These are phyloP conservation scores for Yarrowia alimentaria DNA, from an alignment of 805 yeast species.

Conservation along the genomic window DNA sequence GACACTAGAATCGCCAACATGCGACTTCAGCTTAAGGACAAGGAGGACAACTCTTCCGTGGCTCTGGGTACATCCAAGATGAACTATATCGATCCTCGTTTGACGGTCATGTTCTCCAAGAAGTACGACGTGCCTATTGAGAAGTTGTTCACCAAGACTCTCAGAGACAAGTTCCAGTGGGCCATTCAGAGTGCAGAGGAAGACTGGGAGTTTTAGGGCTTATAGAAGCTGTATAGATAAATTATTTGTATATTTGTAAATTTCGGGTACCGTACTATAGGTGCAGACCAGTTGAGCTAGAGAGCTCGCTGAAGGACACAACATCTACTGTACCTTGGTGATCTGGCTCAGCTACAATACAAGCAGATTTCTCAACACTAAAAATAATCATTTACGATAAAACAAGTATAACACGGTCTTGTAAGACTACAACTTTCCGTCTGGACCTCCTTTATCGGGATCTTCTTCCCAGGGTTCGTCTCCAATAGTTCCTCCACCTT, in stretches of 20 bases:
- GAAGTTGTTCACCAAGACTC: conserved; percentile 83
- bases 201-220: conserved; percentile 70
- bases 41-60: conserved; percentile 90
- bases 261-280: neutral
- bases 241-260: conserved; percentile 16
- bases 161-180: conserved; percentile 92
- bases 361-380: too few relatives aligned
- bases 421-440: too few relatives aligned
- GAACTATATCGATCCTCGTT: conserved; percentile 92
- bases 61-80: conserved; percentile 90
- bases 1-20: conserved; percentile 70
- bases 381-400: too few relatives aligned
- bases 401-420: too few relatives aligned
- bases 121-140: conserved; percentile 87
- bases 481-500: too few relatives aligned
- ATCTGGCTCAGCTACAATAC: too few relatives aligned
- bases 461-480: too few relatives aligned
- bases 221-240: conserved; percentile 12
- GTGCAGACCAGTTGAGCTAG: too few relatives aligned
- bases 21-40: conserved; percentile 76
- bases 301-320: too few relatives aligned
- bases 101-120: conserved; percentile 85
- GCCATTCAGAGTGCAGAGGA: conserved; percentile 89
- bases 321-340: too few relatives aligned
- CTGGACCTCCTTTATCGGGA: too few relatives aligned